phyloP scores from a whole-genome alignment of 2,329 filamentous ascomycete species.

The Emydomyces testavorans region DNA sequence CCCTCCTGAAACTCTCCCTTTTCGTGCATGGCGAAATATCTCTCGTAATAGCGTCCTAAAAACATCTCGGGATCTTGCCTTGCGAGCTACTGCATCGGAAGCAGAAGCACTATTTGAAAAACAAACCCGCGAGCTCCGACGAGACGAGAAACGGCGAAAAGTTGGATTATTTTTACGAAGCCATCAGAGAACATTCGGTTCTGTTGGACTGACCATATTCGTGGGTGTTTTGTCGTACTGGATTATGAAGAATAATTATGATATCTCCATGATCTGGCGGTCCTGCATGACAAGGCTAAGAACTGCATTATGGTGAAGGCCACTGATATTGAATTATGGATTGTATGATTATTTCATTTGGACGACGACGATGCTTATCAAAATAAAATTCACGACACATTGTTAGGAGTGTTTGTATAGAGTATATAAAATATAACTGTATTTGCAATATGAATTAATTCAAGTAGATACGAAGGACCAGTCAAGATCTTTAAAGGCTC shows the following conservation, averaged over 20 bases:
- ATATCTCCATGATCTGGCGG: background rate
- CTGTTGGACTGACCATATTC: conserved; percentile 52
- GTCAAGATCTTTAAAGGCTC: too few relatives aligned
- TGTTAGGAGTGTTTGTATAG: too few relatives aligned
- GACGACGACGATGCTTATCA: too few relatives aligned
- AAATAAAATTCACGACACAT: too few relatives aligned
- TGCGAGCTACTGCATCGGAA: conserved; percentile 50
- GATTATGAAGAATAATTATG: conserved; percentile 39
- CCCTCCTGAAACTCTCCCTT: conserved; percentile 60
- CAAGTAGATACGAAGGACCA: too few relatives aligned
- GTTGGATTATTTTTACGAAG: conserved; percentile 45
- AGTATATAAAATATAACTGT: too few relatives aligned
- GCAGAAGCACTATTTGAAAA: conserved; percentile 56
- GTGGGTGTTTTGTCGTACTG: conserved; percentile 59
- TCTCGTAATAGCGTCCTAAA: conserved; percentile 72
- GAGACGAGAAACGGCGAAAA: conserved; percentile 49
- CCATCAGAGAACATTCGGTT: conserved; percentile 54
- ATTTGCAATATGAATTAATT: too few relatives aligned
- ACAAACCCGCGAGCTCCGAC: conserved; percentile 61
- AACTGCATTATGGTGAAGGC: background rate
- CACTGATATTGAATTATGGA: background rate
- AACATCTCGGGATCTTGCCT: conserved; percentile 52
- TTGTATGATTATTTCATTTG: too few relatives aligned
- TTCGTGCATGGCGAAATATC: conserved; percentile 57
- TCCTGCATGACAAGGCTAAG: background rate